Evolutionary conservation across 805 yeast species (phyloP), one percentile per base, ranked within the genome.

Genomic region (Yarrowia sp.): DNA sequence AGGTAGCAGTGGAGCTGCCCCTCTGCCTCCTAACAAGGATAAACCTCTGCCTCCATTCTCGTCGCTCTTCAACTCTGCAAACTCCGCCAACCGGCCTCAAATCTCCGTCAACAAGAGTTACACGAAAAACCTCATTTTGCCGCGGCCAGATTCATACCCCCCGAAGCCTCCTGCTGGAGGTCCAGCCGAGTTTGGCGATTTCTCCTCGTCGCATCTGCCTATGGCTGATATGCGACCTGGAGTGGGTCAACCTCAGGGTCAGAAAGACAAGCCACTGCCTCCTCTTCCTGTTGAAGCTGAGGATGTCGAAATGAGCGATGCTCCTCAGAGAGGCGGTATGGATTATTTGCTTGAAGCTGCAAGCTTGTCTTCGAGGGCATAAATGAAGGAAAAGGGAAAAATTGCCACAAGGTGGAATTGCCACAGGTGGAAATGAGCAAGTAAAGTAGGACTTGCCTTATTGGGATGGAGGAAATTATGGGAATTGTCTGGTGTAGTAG

Each of bases 311-410:
- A 58, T 45, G 45, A 31, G 32, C 55, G 48, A 43, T 13, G 43
- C 65, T 5, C 65, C 64, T 8, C 42, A 57, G 28, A 38, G 65
- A 5, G 72, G 65, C 13, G 72, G 71, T 11, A 71, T 71, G 74
- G 74, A 71, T 51, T 71, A 69, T 8, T 50, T 71, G 44, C 53
- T 71, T 41, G 72, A 71, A 57, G 74, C 74, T 18, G 74, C 74
- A 10, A 71, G 72, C 14, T 71, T 71, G 36, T 68, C 65, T 14
- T 45, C 57, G 31, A 17, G 51, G 18, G 63, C 63, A 14, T 48
- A 33, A n/a, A 8, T 32, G 8, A 4, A 17, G n/a, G n/a, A n/a
- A n/a, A n/a, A n/a, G n/a, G n/a, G n/a, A n/a, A n/a, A n/a, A n/a
- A n/a, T n/a, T n/a, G n/a, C n/a, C n/a, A n/a, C n/a, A n/a, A n/a